Evolutionary conservation across 2,329 filamentous ascomycete genomes (phyloP).

Genomic region (Ophiocordyceps camponoti-rufipedis): DNA sequence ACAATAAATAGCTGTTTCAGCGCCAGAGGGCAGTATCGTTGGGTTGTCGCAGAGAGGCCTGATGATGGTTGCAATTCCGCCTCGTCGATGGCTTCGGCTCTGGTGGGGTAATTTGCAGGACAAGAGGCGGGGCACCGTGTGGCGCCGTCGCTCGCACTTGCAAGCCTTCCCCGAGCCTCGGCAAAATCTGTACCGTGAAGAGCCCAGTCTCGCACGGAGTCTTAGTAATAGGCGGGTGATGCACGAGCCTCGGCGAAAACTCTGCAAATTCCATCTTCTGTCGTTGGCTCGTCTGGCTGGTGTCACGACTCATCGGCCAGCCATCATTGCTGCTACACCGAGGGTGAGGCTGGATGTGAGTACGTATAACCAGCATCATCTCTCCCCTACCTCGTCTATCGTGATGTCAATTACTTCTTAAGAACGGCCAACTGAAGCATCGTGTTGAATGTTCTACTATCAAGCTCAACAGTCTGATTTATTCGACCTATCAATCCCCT

Average conservation of each 20-base stretch:
- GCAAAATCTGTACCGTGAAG: too few relatives aligned
- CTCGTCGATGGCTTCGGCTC: constrained; percentile 4
- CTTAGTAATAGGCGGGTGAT: not conserved
- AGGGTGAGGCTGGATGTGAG: too few relatives aligned
- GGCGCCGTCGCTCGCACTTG: not conserved
- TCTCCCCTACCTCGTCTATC: constrained; percentile 3
- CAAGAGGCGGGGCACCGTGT: not conserved
- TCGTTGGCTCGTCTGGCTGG: too few relatives aligned
- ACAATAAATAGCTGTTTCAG: not conserved
- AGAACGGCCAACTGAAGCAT: constrained; percentile 49
- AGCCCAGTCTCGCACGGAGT: not conserved
- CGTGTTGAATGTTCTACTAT: constrained; percentile 37
- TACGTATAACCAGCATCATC: constrained; percentile 2
- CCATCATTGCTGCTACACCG: too few relatives aligned
- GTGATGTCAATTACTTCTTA: constrained; percentile 42
- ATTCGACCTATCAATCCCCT: not conserved
- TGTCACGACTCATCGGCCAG: too few relatives aligned
- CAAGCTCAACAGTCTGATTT: constrained; percentile 48
- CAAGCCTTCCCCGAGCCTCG: not conserved
- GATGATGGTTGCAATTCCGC: constrained; percentile 2
- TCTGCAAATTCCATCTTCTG: too few relatives aligned
- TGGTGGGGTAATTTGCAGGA: not conserved
- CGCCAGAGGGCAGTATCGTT: constrained; percentile 1
- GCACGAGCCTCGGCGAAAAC: not conserved
- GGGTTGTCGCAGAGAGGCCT: constrained; percentile 17